Conservation (phyloP, 2,329 filamentous ascomycete species). For the Thielaviopsis populi region DNA sequence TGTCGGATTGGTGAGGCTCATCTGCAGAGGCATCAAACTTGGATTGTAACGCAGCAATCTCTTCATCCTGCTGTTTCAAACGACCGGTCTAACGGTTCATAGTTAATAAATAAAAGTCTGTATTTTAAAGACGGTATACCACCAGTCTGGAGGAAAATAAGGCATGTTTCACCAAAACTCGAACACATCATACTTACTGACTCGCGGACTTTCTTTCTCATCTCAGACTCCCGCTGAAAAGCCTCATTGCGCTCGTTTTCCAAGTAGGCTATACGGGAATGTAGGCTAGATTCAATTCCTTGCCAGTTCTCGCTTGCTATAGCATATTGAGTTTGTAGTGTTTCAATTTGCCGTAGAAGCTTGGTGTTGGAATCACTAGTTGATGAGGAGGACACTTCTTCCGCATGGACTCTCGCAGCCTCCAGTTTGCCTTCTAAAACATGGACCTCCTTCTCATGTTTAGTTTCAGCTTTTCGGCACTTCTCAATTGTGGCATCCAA, state of each 20-base stretch:
- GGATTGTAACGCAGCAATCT: constrained; percentile 56
- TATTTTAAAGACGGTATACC: no score
- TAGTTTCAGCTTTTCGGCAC: constrained; percentile 51
- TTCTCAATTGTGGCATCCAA: constrained; percentile 58
- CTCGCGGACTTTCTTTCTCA: constrained; percentile 80
- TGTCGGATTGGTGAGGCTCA: background rate
- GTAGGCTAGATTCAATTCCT: constrained; percentile 75
- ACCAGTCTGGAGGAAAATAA: no score
- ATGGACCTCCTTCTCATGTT: constrained; percentile 63
- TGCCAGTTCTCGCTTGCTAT: constrained; percentile 97
- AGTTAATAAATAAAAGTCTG: background rate
- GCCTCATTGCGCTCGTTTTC: constrained; percentile 89
- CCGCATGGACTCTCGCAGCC: constrained; percentile 65
- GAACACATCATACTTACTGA: constrained; percentile 38
- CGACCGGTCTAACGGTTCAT: background rate
- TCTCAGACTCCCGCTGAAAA: constrained; percentile 65
- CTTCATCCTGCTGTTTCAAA: constrained; percentile 58
- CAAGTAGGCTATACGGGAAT: constrained; percentile 58
- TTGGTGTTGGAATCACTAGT: constrained; percentile 78
- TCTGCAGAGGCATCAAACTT: background rate
- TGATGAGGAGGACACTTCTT: constrained; percentile 74
- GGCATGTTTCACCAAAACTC: no score
- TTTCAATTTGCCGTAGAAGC: constrained; percentile 84
- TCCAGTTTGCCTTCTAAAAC: constrained; percentile 82
- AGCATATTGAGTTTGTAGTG: constrained; percentile 84